phyloP scores from a whole-genome alignment of 192 early-diverging fungal genomes.

The Linnemannia hyalina region DNA sequence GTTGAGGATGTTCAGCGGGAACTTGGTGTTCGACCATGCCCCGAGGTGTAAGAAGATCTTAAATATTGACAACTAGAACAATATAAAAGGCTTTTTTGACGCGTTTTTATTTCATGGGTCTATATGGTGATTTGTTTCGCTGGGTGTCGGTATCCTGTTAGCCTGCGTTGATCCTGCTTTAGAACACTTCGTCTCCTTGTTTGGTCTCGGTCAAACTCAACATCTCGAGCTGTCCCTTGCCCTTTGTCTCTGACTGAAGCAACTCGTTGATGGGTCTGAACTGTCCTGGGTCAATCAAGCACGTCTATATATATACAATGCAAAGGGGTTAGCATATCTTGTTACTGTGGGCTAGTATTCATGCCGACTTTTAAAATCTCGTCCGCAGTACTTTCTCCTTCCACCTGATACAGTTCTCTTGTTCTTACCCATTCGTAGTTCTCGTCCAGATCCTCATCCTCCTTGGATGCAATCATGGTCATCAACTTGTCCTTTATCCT shows the following conservation, averaged over 20 bases:
- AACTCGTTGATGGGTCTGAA: conserved; percentile 88
- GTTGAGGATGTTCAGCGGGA: conserved; percentile 80
- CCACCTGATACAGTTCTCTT: neutral
- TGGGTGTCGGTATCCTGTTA: neutral
- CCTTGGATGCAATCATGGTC: conserved; percentile 72
- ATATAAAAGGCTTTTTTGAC: neutral
- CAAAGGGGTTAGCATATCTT: neutral
- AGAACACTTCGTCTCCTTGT: conserved; percentile 76
- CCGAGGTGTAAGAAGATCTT: conserved; percentile 18
- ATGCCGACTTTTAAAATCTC: neutral
- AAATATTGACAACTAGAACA: neutral
- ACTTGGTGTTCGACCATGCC: conserved; percentile 72
- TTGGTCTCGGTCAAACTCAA: conserved; percentile 81
- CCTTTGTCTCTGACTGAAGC: conserved; percentile 87
- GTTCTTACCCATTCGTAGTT: conserved; percentile 85
- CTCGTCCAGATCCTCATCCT: conserved; percentile 83
- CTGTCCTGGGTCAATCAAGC: conserved; percentile 93
- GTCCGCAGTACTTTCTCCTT: conserved; percentile 28
- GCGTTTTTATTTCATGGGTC: neutral
- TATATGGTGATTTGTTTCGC: neutral
- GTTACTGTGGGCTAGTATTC: conserved; percentile 6
- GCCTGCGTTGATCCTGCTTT: conserved; percentile 8
- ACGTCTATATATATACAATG: conserved; percentile 65
- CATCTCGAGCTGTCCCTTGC: conserved; percentile 91
- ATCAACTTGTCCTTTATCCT: conserved; percentile 82